Evolutionary conservation across 805 yeast genomes (phyloP).

Genomic region (Grigorovia yakushimaensis): DNA sequence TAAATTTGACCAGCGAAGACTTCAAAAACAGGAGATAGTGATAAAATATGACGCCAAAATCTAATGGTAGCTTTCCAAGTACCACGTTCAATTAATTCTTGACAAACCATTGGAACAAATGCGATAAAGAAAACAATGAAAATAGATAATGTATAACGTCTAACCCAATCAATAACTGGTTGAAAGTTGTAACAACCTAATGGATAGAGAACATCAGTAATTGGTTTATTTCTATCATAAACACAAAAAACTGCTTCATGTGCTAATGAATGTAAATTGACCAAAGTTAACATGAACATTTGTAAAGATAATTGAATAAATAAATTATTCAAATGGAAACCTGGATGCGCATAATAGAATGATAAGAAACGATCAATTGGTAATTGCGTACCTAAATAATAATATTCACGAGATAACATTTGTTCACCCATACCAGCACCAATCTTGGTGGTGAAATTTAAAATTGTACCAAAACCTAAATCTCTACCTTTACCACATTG

Average conservation of each 20-base stretch:
- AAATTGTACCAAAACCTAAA: constrained; percentile 82
- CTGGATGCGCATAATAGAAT: constrained; percentile 93
- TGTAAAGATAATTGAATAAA: constrained; percentile 80
- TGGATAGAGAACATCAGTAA: constrained; percentile 65
- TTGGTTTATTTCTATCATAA: constrained; percentile 58
- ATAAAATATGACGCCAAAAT: constrained; percentile 55
- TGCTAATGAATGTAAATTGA: constrained; percentile 68
- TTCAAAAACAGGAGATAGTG: constrained; percentile 73
- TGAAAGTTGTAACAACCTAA: constrained; percentile 74
- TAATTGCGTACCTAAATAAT: constrained; percentile 77
- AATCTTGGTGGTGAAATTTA: constrained; percentile 88
- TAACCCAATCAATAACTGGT: constrained; percentile 83
- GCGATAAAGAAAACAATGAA: constrained; percentile 84
- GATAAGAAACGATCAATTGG: constrained; percentile 85
- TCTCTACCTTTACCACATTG: constrained; percentile 98
- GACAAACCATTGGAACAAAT: constrained; percentile 66
- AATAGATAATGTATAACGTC: constrained; percentile 75
- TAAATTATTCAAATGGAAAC: constrained; percentile 85
- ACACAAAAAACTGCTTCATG: constrained; percentile 64
- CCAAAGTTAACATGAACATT: constrained; percentile 68
- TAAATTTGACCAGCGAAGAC: constrained; percentile 75
- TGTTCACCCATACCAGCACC: constrained; percentile 99
- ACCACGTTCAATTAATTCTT: constrained; percentile 76
- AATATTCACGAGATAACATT: constrained; percentile 82
- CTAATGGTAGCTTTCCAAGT: constrained; percentile 62